A percentile compares a stretch with the other conserved stretches of the same genome.
Evolutionary conservation across 1,284 basidiomycete species (phyloP).

Genomic region (Hymenochaete sp.): DNA sequence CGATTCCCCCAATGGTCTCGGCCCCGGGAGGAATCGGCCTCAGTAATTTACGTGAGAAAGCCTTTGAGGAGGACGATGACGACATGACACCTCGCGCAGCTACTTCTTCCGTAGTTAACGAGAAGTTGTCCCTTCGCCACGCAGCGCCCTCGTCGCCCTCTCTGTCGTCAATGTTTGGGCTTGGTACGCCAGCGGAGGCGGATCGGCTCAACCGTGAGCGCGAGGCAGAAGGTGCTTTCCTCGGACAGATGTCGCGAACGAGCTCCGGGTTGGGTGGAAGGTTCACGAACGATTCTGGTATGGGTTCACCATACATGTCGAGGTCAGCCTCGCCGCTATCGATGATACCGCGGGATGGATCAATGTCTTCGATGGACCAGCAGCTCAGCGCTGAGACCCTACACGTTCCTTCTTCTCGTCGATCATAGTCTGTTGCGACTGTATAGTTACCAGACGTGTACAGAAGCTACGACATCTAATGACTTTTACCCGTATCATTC

Average conservation of each 20-base stretch:
- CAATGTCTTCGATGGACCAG: no score
- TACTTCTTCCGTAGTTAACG: constrained; percentile 12
- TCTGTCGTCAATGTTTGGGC: constrained; percentile 12
- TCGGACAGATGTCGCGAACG: constrained; percentile 8
- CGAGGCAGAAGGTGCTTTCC: constrained; percentile 8
- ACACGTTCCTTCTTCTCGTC: no score
- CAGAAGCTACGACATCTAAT: no score
- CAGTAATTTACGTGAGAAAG: constrained; percentile 8
- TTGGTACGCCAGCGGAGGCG: constrained; percentile 6
- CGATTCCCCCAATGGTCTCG: no score
- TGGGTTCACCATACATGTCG: constrained; percentile 9
- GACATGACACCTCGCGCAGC: constrained; percentile 3
- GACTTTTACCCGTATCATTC: no score
- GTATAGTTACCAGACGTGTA: no score
- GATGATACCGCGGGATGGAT: no score
- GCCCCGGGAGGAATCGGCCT: neutral
- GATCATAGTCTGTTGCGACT: no score
- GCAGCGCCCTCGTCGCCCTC: constrained; percentile 10
- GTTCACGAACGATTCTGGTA: constrained; percentile 6
- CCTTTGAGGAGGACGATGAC: neutral
- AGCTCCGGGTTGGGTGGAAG: no score
- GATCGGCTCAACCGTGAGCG: constrained; percentile 9
- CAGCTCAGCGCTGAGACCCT: no score
- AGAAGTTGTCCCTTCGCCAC: constrained; percentile 8
- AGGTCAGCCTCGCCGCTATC: constrained; percentile 11